Evolutionary conservation across 116 monocot species (phyloP), one percentile per base, ranked within the genome.

Genomic region (Thalassia testudinum): DNA sequence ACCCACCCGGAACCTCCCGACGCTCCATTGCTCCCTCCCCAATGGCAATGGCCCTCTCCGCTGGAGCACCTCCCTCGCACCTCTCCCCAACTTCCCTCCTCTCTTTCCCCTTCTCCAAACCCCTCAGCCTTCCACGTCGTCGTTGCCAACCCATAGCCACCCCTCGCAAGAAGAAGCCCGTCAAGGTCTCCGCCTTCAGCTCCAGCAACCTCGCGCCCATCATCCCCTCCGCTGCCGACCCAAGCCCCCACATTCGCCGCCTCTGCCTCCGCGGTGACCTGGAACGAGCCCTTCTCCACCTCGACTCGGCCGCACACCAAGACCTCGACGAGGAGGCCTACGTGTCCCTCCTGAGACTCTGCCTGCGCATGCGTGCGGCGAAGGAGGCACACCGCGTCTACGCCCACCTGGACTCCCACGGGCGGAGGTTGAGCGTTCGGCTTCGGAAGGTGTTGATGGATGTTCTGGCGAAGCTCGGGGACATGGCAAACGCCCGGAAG

Each of bases 231-330:
- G 18, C 38, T 67, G 34, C 70, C 26, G 59, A 80, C 23, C 70
- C 59, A 27, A 72, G 66, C 51, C 34, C 55, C 7, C 42, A 40
- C 27, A 68, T 81, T 53, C 69, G 74, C 70, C 68, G 71, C 17
- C 73, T 91, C 37, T 91, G 85, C 63, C 53, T 75, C 28, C 66
- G 55, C 11, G 91, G 91, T 27, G 71, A 82, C 59, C 64, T 85
- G 10, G 59, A 63, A 1, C 42, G 53, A 17, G 91, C 85, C 23
- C 47, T 81, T 43, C n/a, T 28, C 16, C 60, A 64, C 50, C 28
- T 74, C 28, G n/a, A n/a, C 40, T 14, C 40, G 7, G 7, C 60
- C 64, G 11, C 40, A 8, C 7, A 7, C 40, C 40, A 8, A 14
- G 11, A 8, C 40, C 14, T 40, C 11, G 40, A 40, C 40, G 40